Evolutionary conservation across 2,329 filamentous ascomycete species (phyloP), one percentile per base, ranked within the genome.

Genomic region (Arthroderma uncinatum): DNA sequence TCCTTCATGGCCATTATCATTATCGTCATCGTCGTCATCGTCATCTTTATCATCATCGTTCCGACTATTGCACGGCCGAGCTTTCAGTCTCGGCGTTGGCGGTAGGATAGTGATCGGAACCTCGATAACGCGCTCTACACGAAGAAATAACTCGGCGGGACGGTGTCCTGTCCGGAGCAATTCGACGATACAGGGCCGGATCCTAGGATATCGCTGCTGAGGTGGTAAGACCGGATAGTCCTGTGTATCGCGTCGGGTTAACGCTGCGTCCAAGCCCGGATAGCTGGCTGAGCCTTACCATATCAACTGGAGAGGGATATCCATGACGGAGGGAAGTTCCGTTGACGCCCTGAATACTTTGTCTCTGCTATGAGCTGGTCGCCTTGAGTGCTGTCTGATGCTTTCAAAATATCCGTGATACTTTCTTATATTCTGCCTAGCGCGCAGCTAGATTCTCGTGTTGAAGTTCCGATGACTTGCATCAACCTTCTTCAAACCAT

Each of bases 111-210:
- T 23, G 34, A 61, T 55, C 9, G 56, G 53, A 8, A 59, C 57
- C 33, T 62, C 60, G 54, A 62, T 61, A 33, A 67, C 61, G 36
- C 64, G 64, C 50, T 67, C 65, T 47, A 68, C 63, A 36, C 64
- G 62, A 19, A 68, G 62, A 28, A 62, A 28, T 10, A 68, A 61
- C 21, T 60, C 58, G 14, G 61, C 54, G 2, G 66, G 66, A 47
- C 63, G 60, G 16, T 66, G 59, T 12, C 62, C 63, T 2, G 66
- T 68, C 30, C 66, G 66, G 57, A 68, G 58, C 16, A 68, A 61
- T 60, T 67, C 66, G n/a, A 62, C 64, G 25, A 68, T 62, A 50
- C 65, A 67, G 56, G 65, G 66, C 10, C 56, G 59, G 10, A 64
- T 37, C 4, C 14, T n/a, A 37, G 34, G 14, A 37, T 12, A 37